Evolutionary conservation across 2,329 filamentous ascomycete species (phyloP).

Genomic region (Dryadomyces sulphureus): DNA sequence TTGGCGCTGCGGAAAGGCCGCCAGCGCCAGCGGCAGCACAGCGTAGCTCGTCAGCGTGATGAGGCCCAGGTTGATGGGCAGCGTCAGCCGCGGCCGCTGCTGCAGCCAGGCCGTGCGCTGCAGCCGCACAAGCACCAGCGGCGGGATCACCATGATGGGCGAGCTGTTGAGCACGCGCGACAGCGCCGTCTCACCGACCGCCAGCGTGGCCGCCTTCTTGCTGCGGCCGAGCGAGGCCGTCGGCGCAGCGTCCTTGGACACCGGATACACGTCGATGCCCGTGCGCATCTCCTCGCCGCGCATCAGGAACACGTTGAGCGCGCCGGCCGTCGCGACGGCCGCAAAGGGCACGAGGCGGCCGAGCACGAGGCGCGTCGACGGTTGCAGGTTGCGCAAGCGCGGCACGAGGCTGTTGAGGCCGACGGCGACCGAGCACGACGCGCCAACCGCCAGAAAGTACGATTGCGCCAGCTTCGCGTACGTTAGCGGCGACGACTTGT

Average conservation of each 20-base stretch:
- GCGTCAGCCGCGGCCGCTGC: constrained; percentile 57
- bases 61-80: constrained; percentile 73
- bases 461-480: constrained; percentile 71
- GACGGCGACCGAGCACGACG: constrained; percentile 85
- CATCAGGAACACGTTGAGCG: constrained; percentile 95
- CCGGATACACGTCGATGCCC: constrained; percentile 86
- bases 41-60: constrained; percentile 79
- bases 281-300: constrained; percentile 85
- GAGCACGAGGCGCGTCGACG: constrained; percentile 61
- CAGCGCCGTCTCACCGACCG: constrained; percentile 83
- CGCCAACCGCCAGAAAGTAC: constrained; percentile 81
- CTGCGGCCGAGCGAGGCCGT: constrained; percentile 60
- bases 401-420: constrained; percentile 85
- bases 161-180: constrained; percentile 87
- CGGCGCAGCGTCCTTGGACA: constrained; percentile 20
- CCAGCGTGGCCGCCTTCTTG: constrained; percentile 72
- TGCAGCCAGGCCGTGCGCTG: constrained; percentile 76
- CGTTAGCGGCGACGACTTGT: constrained; percentile 86
- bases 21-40: constrained; percentile 78
- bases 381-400: constrained; percentile 60
- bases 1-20: constrained; percentile 85
- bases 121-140: constrained; percentile 68
- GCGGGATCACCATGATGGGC: constrained; percentile 93
- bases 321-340: constrained; percentile 81
- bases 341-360: constrained; percentile 89